Conservation (phyloP, 768 basidiomycete genomes). For the Albatrellus ellisii region DNA sequence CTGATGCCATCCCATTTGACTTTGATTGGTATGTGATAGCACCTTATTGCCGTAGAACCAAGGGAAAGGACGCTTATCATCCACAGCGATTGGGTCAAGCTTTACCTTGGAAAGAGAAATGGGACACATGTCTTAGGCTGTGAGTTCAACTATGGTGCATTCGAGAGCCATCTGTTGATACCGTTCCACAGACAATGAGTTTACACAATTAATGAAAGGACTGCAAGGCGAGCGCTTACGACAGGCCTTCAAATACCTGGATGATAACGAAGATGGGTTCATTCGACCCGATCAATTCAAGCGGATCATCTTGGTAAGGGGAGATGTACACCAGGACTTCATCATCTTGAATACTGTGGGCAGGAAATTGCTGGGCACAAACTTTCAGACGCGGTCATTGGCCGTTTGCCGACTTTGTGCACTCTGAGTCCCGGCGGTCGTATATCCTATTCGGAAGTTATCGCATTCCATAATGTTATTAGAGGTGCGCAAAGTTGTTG, state of each 20-base stretch:
- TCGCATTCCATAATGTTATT: conserved; percentile 95
- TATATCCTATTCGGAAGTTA: conserved; percentile 93
- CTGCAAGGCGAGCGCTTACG: conserved; percentile 95
- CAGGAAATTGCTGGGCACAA: conserved; percentile 97
- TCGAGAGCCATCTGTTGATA: conserved; percentile 1
- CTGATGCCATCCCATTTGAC: conserved; percentile 83
- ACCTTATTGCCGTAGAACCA: neutral
- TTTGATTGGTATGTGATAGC: conserved; percentile 63
- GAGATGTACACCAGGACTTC: neutral
- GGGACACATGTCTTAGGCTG: conserved; percentile 88
- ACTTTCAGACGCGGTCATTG: conserved; percentile 85
- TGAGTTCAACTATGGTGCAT: conserved; percentile 25
- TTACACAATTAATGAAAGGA: conserved; percentile 98
- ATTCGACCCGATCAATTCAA: conserved; percentile 92
- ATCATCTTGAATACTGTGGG: conserved; percentile 1
- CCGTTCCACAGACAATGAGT: conserved; percentile 64
- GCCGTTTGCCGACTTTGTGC: conserved; percentile 84
- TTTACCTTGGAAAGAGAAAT: conserved; percentile 90
- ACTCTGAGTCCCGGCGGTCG: conserved; percentile 79
- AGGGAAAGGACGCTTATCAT: neutral
- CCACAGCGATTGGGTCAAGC: conserved; percentile 85
- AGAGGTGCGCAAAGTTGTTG: conserved; percentile 39
- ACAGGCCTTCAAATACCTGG: conserved; percentile 90
- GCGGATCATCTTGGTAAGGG: conserved; percentile 77
- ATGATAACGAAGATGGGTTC: conserved; percentile 84